Conservation (phyloP, 768 basidiomycete species). For the Cystobasidium ongulense region DNA sequence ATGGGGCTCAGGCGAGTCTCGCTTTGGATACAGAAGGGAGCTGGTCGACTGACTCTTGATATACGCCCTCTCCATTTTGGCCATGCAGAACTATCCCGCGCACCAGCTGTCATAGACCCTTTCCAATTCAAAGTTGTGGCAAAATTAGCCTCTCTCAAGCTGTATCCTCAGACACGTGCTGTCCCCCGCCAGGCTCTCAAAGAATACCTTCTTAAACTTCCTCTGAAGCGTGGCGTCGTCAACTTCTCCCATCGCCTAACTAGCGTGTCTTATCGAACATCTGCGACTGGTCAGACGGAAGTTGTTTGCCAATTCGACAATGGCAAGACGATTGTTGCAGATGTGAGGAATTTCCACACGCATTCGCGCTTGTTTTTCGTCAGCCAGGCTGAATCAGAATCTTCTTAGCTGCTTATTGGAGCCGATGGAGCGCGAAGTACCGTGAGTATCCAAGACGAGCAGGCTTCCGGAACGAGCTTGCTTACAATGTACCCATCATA, state of each 20-base stretch:
- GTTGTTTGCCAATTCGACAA: not conserved
- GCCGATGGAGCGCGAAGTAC: slow-evolving; percentile 7
- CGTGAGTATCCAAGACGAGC: not conserved
- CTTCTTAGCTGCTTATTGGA: not conserved
- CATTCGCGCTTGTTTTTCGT: not conserved
- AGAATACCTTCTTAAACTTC: not conserved
- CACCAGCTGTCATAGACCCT: not conserved
- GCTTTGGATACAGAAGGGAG: not conserved
- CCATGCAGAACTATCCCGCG: not conserved
- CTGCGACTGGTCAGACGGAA: not conserved
- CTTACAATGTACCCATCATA: not conserved
- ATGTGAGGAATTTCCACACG: not conserved
- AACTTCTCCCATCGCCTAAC: not conserved
- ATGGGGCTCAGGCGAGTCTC: not conserved
- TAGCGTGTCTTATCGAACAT: not conserved
- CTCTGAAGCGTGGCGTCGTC: not conserved
- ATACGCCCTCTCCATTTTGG: not conserved
- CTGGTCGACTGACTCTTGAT: not conserved
- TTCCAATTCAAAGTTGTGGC: not conserved
- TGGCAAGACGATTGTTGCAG: not conserved
- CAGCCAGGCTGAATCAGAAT: not conserved
- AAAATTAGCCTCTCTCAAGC: not conserved
- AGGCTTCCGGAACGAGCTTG: not conserved
- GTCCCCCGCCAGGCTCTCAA: slow-evolving; percentile 3
- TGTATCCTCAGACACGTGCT: slow-evolving; percentile 7